A percentile compares a stretch with the other conserved stretches of the same genome.
These are phyloP conservation scores for Ulmus americana DNA, from an alignment of 331 rosid species.

Conservation along the genomic window DNA sequence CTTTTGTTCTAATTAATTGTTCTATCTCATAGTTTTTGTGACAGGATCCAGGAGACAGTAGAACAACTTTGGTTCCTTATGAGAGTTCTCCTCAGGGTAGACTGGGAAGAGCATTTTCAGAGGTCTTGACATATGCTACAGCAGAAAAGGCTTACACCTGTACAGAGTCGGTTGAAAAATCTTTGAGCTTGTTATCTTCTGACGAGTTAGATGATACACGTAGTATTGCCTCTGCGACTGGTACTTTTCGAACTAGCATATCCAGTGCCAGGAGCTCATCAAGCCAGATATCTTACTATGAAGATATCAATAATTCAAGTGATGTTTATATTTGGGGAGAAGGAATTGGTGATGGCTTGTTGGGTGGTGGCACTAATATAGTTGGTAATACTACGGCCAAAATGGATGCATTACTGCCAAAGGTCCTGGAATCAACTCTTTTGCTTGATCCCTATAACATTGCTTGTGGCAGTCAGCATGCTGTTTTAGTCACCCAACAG, in stretches of 20 bases:
- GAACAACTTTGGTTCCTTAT: background rate
- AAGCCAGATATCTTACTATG: conserved; percentile 36
- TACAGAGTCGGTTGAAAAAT: background rate
- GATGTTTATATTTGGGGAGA: conserved; percentile 48
- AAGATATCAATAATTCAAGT: conserved; percentile 31
- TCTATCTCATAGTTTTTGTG: background rate
- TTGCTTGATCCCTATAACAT: conserved; percentile 34
- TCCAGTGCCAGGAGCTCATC: conserved; percentile 47
- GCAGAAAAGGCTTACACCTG: background rate
- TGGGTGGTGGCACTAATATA: conserved; percentile 35
- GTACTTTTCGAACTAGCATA: conserved; percentile 36
- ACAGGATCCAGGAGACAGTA: background rate
- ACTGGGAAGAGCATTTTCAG: background rate
- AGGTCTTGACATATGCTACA: background rate
- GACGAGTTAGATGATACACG: background rate
- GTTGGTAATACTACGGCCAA: conserved; percentile 25
- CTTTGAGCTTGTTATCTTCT: background rate
- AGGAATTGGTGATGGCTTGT: conserved; percentile 30
- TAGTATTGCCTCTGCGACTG: conserved; percentile 6
- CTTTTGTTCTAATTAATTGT: background rate
- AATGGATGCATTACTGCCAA: conserved; percentile 30
- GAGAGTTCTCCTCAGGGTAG: background rate
- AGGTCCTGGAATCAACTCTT: conserved; percentile 34
- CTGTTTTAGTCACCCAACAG: conserved; percentile 39
- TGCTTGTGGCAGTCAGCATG: conserved; percentile 41